Evolutionary conservation across 257 asterid genomes (phyloP), one percentile per base, ranked within the genome.

Genomic region (Penstemon newberryi): DNA sequence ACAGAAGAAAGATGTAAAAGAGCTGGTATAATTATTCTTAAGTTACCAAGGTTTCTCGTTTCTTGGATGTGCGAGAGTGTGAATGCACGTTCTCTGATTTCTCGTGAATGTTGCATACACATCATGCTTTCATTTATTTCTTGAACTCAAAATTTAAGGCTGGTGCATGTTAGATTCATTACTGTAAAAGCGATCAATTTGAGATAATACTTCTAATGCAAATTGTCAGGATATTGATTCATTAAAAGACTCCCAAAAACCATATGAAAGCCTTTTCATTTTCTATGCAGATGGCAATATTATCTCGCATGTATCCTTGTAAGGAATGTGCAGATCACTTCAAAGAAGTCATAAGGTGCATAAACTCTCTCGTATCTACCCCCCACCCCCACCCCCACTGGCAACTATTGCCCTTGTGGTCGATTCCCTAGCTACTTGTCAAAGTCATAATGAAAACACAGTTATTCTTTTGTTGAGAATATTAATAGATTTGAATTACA

Each of bases 291-390:
- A 90, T 93, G 96, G 81, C 87, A 40, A 90, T 93, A 81, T 58
- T 85, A 58, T 88, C 96, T 47, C 92, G 99, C 54, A 83, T 93
- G 86, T 88, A 90, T 79, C 97, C 98, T 63, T 93, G 99, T 68
- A 77, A 80, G 77, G 97, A 93, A 66, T 93, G 99, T 63, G 99
- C 99, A 38, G 96, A 93, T 84, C 99, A 93, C 85, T 93, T 93
- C 71, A 84, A 84, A 87, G 96, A 90, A 70, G 91, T 93, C 66
- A 59, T 93, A 77, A 85, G 87, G 97, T 92, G 64, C 70, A n/a
- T 25, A 25, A 15, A 36, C 54, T 9, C 56, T 71, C 51, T 50
- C 69, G 37, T 13, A 15, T 52, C 7, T 7, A n/a, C n/a, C 42
- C 58, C 13, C 66, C 6, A 0, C 13, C 58, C 13, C 66, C 6